Evolutionary conservation across 768 basidiomycete species (phyloP).

Genomic region (Strobilomyces dryophilus): DNA sequence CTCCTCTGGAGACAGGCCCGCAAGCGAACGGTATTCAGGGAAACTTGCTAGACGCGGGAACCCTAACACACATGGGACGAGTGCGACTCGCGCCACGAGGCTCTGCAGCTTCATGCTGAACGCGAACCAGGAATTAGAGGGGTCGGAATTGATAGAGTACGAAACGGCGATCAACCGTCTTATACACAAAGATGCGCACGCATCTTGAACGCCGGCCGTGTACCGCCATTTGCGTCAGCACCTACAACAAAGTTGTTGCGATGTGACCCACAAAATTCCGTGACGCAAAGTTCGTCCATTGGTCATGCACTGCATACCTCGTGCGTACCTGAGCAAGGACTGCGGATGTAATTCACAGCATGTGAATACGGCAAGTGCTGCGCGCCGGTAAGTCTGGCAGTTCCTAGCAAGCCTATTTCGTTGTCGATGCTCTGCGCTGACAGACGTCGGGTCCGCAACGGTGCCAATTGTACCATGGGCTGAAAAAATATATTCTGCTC

Average conservation of each 20-base stretch:
- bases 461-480: too few species aligned
- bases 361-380: too few species aligned
- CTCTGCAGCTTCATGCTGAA: conserved; percentile 8
- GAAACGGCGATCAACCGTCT: not conserved
- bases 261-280: too few species aligned
- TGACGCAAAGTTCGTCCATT: too few species aligned
- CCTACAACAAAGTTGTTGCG: too few species aligned
- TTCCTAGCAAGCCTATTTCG: too few species aligned
- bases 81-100: not conserved
- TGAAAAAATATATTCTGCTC: not conserved
- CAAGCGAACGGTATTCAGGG: conserved; percentile 20
- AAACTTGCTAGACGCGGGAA: conserved; percentile 15
- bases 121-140: not conserved
- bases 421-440: too few species aligned
- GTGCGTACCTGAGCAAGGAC: too few species aligned
- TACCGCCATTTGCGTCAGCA: not conserved
- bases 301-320: too few species aligned
- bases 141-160: not conserved
- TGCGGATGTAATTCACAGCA: too few species aligned
- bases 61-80: conserved; percentile 8
- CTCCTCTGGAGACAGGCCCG: conserved; percentile 15
- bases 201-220: not conserved
- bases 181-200: not conserved
- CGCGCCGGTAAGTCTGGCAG: too few species aligned
- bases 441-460: too few species aligned